Evolutionary conservation across 2,329 filamentous ascomycete genomes (phyloP).

Genomic region (Monosporascus sp.): DNA sequence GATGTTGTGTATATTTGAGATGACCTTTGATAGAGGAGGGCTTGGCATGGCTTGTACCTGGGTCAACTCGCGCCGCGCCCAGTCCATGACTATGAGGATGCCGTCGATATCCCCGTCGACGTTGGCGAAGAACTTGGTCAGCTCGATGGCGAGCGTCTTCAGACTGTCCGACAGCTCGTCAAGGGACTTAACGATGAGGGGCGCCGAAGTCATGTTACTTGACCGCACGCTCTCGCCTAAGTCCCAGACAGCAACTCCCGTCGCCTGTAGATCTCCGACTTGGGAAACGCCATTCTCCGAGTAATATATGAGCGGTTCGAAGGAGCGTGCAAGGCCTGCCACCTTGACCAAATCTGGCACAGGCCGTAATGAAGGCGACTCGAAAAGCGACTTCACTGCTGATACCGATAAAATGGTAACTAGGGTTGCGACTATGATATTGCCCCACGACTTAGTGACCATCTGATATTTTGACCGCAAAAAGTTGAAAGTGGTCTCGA

Average conservation of each 20-base stretch:
- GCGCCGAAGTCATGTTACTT: constrained; percentile 86
- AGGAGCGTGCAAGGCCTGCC: constrained; percentile 80
- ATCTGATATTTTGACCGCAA: constrained; percentile 54
- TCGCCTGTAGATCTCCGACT: constrained; percentile 83
- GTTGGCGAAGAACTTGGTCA: constrained; percentile 88
- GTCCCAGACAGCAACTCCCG: constrained; percentile 91
- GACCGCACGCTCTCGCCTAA: constrained; percentile 82
- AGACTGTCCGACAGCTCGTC: constrained; percentile 82
- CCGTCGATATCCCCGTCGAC: constrained; percentile 90
- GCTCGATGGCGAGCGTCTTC: constrained; percentile 76
- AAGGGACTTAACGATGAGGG: constrained; percentile 78
- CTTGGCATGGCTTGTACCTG: constrained; percentile 59
- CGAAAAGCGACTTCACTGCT: constrained; percentile 60
- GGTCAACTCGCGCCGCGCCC: constrained; percentile 80
- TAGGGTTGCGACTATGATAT: constrained; percentile 57
- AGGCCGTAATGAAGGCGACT: constrained; percentile 60
- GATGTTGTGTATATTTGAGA: constrained; percentile 78
- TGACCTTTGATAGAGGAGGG: constrained; percentile 62
- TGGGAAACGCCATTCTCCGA: constrained; percentile 84
- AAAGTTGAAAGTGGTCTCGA: constrained; percentile 66
- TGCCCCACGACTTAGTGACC: constrained; percentile 65
- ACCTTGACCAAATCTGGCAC: constrained; percentile 87
- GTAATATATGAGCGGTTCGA: constrained; percentile 92
- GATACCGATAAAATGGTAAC: constrained; percentile 60
- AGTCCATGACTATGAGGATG: constrained; percentile 93